These are phyloP conservation scores for Thalassiosira profunda DNA, from an alignment of 108 stramenopile genomes.

Conservation along the genomic window DNA sequence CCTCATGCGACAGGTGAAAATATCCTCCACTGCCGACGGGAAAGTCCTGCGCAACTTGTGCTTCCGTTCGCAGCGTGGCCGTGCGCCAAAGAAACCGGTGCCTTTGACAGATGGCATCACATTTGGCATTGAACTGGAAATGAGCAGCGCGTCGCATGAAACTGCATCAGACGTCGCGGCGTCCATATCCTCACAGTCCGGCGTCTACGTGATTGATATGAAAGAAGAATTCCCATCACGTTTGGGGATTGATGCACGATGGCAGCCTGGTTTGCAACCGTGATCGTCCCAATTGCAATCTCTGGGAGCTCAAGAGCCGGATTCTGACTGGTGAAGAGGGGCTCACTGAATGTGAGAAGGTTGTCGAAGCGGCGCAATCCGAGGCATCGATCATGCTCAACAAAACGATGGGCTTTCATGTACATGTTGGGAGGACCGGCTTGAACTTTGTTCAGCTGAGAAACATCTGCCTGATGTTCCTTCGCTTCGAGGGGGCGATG, in stretches of 20 bases:
- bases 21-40: neutral
- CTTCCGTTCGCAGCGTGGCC: too few species aligned
- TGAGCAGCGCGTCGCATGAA: neutral
- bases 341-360: conserved; percentile 46
- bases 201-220: neutral
- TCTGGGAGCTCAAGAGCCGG: neutral
- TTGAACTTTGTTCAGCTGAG: conserved; percentile 41
- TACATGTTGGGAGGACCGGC: conserved; percentile 24
- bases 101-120: neutral
- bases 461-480: conserved; percentile 68
- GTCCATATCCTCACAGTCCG: neutral
- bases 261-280: neutral
- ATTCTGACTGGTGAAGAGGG: conserved; percentile 56
- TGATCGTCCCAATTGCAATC: neutral
- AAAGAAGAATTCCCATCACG: neutral
- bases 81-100: neutral
- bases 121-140: neutral
- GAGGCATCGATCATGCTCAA: conserved; percentile 10
- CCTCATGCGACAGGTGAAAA: neutral
- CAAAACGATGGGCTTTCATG: neutral
- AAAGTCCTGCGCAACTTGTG: neutral
- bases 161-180: neutral
- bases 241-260: neutral
- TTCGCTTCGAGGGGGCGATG: conserved; percentile 72
- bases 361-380: conserved; percentile 43